These are phyloP conservation scores for Chrysosphaeria jannelii DNA, from an alignment of 2,329 filamentous ascomycete species.

Conservation along the genomic window DNA sequence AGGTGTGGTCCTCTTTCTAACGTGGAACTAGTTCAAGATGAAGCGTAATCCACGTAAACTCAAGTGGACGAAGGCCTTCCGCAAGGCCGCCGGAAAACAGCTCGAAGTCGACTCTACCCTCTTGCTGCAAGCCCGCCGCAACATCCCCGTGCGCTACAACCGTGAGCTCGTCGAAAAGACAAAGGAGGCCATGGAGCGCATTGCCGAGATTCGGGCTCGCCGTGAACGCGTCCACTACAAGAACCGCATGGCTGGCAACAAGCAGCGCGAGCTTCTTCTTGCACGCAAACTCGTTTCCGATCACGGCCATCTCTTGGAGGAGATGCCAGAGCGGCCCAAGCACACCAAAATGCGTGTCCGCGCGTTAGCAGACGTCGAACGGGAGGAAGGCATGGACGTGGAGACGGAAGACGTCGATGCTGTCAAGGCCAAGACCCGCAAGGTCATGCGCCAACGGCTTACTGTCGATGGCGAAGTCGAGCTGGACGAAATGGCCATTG, in stretches of 20 bases:
- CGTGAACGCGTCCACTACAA: slow-evolving; percentile 85
- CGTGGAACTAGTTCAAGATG: slow-evolving; percentile 62
- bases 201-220: slow-evolving; percentile 54
- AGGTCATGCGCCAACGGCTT: slow-evolving; percentile 10
- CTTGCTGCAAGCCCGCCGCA: slow-evolving; percentile 72
- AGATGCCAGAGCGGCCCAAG: slow-evolving; percentile 12
- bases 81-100: slow-evolving; percentile 53
- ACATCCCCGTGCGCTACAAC: slow-evolving; percentile 88
- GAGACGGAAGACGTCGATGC: slow-evolving; percentile 8
- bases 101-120: slow-evolving; percentile 88
- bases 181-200: slow-evolving; percentile 70
- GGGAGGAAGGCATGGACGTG: slow-evolving; percentile 28
- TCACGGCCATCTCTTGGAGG: slow-evolving; percentile 75
- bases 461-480: slow-evolving; percentile 11
- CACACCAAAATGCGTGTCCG: slow-evolving; percentile 17
- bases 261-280: slow-evolving; percentile 45
- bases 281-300: slow-evolving; percentile 72
- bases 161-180: slow-evolving; percentile 69
- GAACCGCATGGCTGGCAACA: slow-evolving; percentile 74
- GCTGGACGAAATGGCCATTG: slow-evolving; percentile 7
- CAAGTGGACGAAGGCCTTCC: slow-evolving; percentile 89
- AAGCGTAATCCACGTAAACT: slow-evolving; percentile 93
- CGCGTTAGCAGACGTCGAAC: slow-evolving; percentile 8
- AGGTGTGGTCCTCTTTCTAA: too few species aligned
- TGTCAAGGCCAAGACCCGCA: slow-evolving; percentile 8